Evolutionary conservation across 306 rosid genomes (phyloP), one percentile per base, ranked within the genome.

Genomic region (Sicyos baderoa): DNA sequence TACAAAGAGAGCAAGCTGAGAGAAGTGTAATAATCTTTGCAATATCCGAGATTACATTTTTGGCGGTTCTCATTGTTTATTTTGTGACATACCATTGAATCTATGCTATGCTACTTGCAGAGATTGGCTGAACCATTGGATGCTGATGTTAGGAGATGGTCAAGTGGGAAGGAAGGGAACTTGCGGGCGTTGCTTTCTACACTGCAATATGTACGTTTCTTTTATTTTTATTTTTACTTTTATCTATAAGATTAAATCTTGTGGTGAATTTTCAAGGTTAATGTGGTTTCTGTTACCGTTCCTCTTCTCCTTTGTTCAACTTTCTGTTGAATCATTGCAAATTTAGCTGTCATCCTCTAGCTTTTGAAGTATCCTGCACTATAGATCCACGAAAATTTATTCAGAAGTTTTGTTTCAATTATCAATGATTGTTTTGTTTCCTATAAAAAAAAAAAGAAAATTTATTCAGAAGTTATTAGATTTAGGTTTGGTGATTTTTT

Each of bases 111-210:
- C 35, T 29, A 29, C 4, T 82, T 80, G 80, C 91, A 93, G 99
- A 88, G 96, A 70, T 73, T 93, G 71, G 91, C 99, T 0, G 99
- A 90, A 79, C 85, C 97, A 71, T 80, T 93, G 73, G 99, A 88
- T 82, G 90, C 97, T 65, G 99, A 93, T 76, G 96, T 93, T 72
- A 85, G 82, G 84, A 86, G 97, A 85, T 93, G 99, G 99, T 93
- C 97, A 68, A 86, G 87, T 66, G 99, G 97, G 79, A 93, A 93
- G 84, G 99, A 93, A 85, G 99, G 99, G 52, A 93, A 93, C 77
- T 75, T 93, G 87, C 99, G 99, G 17, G 97, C 99, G 54, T 79
- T 93, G 72, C 96, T 93, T 68, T 93, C 99, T 54, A 93, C 99
- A 69, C 81, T 93, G 82, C 99, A 93, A 93, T 93, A 93, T 82